A percentile compares a stretch with the other conserved stretches of the same genome.
phyloP scores from a whole-genome alignment of 1,284 basidiomycete genomes.

The Tilletia walkeri region DNA sequence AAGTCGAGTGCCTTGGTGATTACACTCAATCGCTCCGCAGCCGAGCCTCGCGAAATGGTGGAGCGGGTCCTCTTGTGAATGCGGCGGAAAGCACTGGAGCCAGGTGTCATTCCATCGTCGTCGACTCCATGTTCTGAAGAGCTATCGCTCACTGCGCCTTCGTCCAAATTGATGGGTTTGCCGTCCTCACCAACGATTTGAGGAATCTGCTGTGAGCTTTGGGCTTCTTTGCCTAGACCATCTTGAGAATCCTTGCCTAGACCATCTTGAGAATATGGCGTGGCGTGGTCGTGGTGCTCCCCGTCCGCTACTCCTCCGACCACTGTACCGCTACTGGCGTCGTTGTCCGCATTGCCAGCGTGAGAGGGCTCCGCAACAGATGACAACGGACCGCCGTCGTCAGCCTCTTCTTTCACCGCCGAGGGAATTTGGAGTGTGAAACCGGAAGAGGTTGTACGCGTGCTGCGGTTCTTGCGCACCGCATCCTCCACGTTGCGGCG shows the following conservation, averaged over 20 bases:
- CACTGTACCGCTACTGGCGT: slow-evolving; percentile 26
- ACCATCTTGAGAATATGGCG: neutral
- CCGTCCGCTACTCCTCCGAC: slow-evolving; percentile 24
- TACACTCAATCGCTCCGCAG: slow-evolving; percentile 39
- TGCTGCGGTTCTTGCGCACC: slow-evolving; percentile 37
- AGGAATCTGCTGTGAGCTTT: neutral
- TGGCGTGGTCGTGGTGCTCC: slow-evolving; percentile 24
- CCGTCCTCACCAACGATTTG: neutral
- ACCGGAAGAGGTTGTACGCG: slow-evolving; percentile 23
- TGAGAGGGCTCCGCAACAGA: neutral
- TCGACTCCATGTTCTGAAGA: slow-evolving; percentile 3
- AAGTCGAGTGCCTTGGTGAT: slow-evolving; percentile 53
- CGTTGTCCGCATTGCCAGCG: slow-evolving; percentile 10
- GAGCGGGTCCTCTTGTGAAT: slow-evolving; percentile 39
- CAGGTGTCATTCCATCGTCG: slow-evolving; percentile 32
- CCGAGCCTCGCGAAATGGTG: slow-evolving; percentile 40
- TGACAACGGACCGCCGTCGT: slow-evolving; percentile 22
- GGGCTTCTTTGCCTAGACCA: neutral
- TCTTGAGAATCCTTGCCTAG: neutral
- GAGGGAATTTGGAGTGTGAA: slow-evolving; percentile 36
- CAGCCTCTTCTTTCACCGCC: slow-evolving; percentile 36
- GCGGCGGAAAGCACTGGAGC: slow-evolving; percentile 38
- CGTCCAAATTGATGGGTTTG: slow-evolving; percentile 12
- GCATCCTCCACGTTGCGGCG: slow-evolving; percentile 45
- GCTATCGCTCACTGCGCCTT: slow-evolving; percentile 4